Evolutionary conservation across 2,329 filamentous ascomycete species (phyloP), one percentile per base, ranked within the genome.

Genomic region (Fusarium humuli): DNA sequence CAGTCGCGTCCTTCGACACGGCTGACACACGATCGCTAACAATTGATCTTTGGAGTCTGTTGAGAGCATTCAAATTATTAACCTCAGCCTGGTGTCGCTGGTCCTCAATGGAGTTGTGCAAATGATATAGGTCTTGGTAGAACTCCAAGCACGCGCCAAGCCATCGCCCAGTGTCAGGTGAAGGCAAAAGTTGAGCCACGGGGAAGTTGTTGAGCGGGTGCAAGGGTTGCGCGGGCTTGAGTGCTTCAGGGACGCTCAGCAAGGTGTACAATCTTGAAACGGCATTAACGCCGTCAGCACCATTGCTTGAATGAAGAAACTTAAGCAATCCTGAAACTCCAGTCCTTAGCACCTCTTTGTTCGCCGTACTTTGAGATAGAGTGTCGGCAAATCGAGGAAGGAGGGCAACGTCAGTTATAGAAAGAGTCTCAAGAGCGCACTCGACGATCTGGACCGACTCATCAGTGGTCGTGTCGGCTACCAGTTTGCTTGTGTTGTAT

Each of bases 1-100:
- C 83, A 3, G 89, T 91, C 1, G 88, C 87, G 70, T 91, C 89
- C 66, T 87, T 89, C 1, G 85, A 83, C 7, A 90, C 85, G 10
- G 84, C 83, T 14, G 87, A 83, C 20, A 90, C 84, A 18, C 84
- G 83, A 49, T 83, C 82, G 23, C 84, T 84, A 7, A 89, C 81
- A 40, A 84, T 81, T 3, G 89, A 90, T 61, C 89, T 83, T 75
- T 91, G 88, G 10, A 91, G 80, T 10, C 89, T 84, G 65, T 85
- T 90, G 68, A 91, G 79, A 3, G 82, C 81, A 9, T 86, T 86
- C 7, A 89, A 78, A 53, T 85, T 86, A 16, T 83, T 80, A 16
- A 82, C 78, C 41, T 81, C 81, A 50, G 83, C 82, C 52, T 82
- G 80, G 16, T 73, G 73, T 7, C 80, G 78, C 53, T 87, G 83